These are phyloP conservation scores for Podila epigama DNA, from an alignment of 192 early-diverging fungal genomes.

Conservation along the genomic window DNA sequence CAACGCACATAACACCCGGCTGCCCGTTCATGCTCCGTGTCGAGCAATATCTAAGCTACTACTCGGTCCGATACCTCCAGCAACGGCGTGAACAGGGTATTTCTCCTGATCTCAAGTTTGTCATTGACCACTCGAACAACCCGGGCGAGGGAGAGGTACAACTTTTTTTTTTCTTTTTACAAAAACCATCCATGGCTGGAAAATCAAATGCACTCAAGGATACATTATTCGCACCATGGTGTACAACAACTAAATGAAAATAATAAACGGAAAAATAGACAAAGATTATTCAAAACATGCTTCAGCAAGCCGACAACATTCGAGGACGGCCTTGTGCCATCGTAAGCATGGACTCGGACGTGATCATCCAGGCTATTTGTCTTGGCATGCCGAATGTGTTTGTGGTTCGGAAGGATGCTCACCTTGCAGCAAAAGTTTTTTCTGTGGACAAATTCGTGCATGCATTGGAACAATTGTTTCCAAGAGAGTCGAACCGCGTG, in stretches of 20 bases:
- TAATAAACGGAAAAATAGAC: no score
- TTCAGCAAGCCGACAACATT: conserved; percentile 33
- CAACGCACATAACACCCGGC: conserved; percentile 43
- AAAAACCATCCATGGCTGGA: not conserved
- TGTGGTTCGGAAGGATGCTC: conserved; percentile 32
- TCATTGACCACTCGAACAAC: conserved; percentile 47
- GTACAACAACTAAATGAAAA: not conserved
- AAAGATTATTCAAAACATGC: conserved; percentile 49
- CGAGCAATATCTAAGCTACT: conserved; percentile 47
- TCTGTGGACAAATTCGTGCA: conserved; percentile 43
- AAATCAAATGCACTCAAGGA: not conserved
- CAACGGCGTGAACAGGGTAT: conserved; percentile 23
- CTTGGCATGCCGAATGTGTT: conserved; percentile 42
- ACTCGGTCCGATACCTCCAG: conserved; percentile 40
- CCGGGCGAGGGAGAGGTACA: conserved; percentile 50
- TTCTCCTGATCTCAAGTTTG: conserved; percentile 49
- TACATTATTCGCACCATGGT: not conserved
- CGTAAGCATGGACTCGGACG: conserved; percentile 48
- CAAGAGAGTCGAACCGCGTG: conserved; percentile 27
- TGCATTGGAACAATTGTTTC: conserved; percentile 18
- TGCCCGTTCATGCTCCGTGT: conserved; percentile 48
- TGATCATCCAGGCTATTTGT: conserved; percentile 36
- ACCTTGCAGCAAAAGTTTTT: conserved; percentile 6
- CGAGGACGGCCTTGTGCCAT: conserved; percentile 44
- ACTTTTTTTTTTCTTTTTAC: no score